phyloP scores from a whole-genome alignment of 129 eudicot genomes.

The Kitagawia praeruptora region DNA sequence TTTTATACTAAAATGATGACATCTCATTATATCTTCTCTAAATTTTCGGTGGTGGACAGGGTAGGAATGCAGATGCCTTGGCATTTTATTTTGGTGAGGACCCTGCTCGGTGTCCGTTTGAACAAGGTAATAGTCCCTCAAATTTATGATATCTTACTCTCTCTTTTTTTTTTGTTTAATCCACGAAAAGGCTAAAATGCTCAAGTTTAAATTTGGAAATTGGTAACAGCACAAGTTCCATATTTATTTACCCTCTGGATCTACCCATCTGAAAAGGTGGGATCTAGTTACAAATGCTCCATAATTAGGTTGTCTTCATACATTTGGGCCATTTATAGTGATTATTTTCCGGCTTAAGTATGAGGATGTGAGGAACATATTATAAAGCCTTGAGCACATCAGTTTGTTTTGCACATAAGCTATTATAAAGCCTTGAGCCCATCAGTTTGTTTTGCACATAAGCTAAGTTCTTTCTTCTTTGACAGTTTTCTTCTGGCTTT shows the following conservation, averaged over 20 bases:
- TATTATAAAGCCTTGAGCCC: neutral
- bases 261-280: neutral
- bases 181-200: neutral
- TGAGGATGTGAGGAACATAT: neutral
- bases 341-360: neutral
- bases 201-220: neutral
- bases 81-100: constrained; percentile 94
- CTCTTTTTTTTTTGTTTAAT: neutral
- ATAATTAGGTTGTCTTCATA: neutral
- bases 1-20: neutral
- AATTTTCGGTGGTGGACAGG: constrained; percentile 40
- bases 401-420: no score
- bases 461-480: neutral
- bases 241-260: neutral
- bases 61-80: constrained; percentile 82
- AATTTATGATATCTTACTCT: neutral
- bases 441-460: neutral
- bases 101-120: constrained; percentile 90
- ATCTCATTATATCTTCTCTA: neutral
- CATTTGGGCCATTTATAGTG: neutral
- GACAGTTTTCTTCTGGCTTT: neutral
- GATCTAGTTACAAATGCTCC: neutral
- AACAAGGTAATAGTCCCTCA: constrained; percentile 60
- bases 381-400: no score
- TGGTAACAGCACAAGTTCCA: neutral